A percentile compares a stretch with the other conserved stretches of the same genome.
These are phyloP conservation scores for Wickerhamomyces subpelliculosus DNA, from an alignment of 805 yeast genomes.

Conservation along the genomic window DNA sequence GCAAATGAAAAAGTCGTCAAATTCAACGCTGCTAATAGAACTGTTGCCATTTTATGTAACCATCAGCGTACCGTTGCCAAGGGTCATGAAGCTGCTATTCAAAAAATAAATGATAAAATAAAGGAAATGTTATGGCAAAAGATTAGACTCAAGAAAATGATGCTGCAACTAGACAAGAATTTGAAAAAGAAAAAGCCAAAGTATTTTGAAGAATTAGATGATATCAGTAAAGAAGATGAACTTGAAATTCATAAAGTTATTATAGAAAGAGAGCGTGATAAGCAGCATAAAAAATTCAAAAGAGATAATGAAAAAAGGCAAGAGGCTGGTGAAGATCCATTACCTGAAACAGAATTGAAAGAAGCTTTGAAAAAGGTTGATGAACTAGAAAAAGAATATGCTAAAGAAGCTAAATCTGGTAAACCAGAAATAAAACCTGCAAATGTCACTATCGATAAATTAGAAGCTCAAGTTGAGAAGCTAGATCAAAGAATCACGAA, in stretches of 20 bases:
- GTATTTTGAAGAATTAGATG: constrained; percentile 64
- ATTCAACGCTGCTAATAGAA: constrained; percentile 91
- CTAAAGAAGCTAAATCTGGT: constrained; percentile 51
- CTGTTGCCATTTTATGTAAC: constrained; percentile 93
- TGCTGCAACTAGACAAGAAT: constrained; percentile 55
- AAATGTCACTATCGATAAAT: constrained; percentile 50
- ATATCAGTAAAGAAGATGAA: constrained; percentile 59
- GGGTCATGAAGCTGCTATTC: constrained; percentile 74
- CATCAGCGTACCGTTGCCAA: constrained; percentile 92
- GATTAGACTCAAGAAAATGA: constrained; percentile 63
- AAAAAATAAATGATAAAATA: constrained; percentile 68
- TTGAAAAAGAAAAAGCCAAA: constrained; percentile 42
- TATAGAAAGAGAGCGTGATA: constrained; percentile 60
- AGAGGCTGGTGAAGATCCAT: constrained; percentile 46
- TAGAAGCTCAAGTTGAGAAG: constrained; percentile 62
- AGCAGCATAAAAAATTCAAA: constrained; percentile 53
- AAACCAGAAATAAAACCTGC: constrained; percentile 44
- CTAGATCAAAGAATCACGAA: constrained; percentile 64
- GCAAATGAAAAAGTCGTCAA: constrained; percentile 81
- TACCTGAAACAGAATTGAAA: constrained; percentile 50
- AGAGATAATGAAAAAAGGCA: constrained; percentile 72
- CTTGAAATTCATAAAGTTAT: constrained; percentile 49
- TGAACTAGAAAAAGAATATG: constrained; percentile 43
- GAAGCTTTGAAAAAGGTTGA: constrained; percentile 51
- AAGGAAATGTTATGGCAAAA: constrained; percentile 83